A percentile compares a stretch with the other conserved stretches of the same genome.
Evolutionary conservation across 345 rosid genomes (phyloP).

Genomic region (Melastoma malabathricum): DNA sequence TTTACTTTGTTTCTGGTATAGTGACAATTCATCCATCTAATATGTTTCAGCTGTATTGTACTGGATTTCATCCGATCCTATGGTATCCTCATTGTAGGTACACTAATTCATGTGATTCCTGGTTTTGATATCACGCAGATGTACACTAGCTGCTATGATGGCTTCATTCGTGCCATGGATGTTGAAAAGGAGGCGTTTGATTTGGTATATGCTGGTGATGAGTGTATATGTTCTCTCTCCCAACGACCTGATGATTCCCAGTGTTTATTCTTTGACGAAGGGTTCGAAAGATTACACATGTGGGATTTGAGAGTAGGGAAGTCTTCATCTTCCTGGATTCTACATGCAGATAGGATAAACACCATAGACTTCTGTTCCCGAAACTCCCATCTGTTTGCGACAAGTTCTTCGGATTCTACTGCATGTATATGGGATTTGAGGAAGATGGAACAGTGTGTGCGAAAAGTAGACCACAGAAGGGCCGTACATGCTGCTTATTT

Average conservation of each 20-base stretch:
- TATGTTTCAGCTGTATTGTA: no score
- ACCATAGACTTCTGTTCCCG: conserved; percentile 57
- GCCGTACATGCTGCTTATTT: conserved; percentile 77
- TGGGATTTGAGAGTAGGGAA: conserved; percentile 62
- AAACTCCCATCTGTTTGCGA: conserved; percentile 51
- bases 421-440: conserved; percentile 87
- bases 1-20: no score
- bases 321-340: conserved; percentile 24
- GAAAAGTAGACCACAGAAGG: conserved; percentile 29
- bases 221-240: conserved; percentile 45
- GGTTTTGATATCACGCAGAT: conserved; percentile 24
- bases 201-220: conserved; percentile 34
- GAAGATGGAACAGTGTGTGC: conserved; percentile 25
- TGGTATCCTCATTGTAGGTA: background rate
- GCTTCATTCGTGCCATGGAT: conserved; percentile 61
- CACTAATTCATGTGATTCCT: background rate
- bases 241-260: conserved; percentile 35
- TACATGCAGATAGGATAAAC: conserved; percentile 65
- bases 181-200: conserved; percentile 63
- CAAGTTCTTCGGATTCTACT: conserved; percentile 69
- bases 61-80: no score
- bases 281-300: conserved; percentile 31
- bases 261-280: conserved; percentile 54
- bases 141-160: conserved; percentile 57
- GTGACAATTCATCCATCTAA: no score